Percentiles rank a stretch among this genome's conserved stretches.
phyloP scores from a whole-genome alignment of 192 early-diverging fungal genomes.

The Dispira simplex region DNA sequence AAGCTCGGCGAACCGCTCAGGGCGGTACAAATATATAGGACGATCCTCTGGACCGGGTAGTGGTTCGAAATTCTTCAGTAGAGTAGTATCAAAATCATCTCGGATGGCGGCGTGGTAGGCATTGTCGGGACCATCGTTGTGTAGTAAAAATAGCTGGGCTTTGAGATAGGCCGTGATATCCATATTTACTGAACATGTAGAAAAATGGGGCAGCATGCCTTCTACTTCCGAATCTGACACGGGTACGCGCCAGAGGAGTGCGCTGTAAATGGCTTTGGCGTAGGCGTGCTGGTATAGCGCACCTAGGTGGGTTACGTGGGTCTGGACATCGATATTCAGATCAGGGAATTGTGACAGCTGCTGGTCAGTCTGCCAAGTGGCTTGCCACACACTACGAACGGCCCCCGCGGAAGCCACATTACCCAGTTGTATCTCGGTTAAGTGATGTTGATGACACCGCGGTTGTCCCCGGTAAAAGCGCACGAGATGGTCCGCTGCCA shows the following conservation, averaged over 20 bases:
- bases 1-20: background rate
- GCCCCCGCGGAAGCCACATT: too few species aligned
- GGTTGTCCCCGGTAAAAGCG: slow-evolving; percentile 1
- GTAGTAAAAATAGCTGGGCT: slow-evolving; percentile 4
- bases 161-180: slow-evolving; percentile 2
- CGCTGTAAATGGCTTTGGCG: background rate
- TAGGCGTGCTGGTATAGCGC: slow-evolving; percentile 1
- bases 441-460: background rate
- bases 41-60: background rate
- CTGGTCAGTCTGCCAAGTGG: too few species aligned
- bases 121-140: background rate
- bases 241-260: slow-evolving; percentile 1
- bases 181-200: background rate
- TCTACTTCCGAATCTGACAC: background rate
- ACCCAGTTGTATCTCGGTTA: too few species aligned
- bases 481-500: background rate
- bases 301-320: too few species aligned
- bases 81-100: background rate
- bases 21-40: slow-evolving; percentile 4
- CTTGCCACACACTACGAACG: too few species aligned
- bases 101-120: slow-evolving; percentile 1
- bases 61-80: background rate
- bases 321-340: too few species aligned
- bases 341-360: too few species aligned
- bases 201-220: slow-evolving; percentile 3